A percentile compares a stretch with the other conserved stretches of the same genome.
phyloP scores from a whole-genome alignment of 352 stramenopile species.

The Pythium apleroticum region DNA sequence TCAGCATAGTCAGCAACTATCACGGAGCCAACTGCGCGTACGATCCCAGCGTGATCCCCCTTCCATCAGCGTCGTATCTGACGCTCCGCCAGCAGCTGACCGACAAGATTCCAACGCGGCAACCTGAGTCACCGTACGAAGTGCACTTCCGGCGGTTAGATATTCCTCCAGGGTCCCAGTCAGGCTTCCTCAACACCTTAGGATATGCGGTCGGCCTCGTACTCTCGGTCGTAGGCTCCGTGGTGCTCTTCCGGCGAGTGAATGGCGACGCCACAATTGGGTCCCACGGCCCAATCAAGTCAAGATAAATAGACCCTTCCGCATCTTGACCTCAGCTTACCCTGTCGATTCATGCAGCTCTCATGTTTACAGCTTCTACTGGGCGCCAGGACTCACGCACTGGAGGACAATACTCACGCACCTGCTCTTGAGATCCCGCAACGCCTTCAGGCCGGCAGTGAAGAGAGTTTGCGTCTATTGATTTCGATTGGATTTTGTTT shows the following conservation, averaged over 20 bases:
- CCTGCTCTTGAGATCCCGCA: no score
- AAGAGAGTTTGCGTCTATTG: not conserved
- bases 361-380: not conserved
- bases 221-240: slow-evolving; percentile 44
- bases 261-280: slow-evolving; percentile 27
- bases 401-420: not conserved
- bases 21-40: slow-evolving; percentile 59
- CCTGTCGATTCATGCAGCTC: no score
- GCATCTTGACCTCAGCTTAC: no score
- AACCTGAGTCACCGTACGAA: slow-evolving; percentile 21
- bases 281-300: slow-evolving; percentile 27
- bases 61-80: slow-evolving; percentile 11
- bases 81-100: slow-evolving; percentile 29
- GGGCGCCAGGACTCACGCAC: no score
- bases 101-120: not conserved
- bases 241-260: slow-evolving; percentile 63
- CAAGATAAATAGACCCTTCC: slow-evolving; percentile 5
- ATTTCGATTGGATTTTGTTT: slow-evolving; percentile 9
- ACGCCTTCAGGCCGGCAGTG: no score
- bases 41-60: slow-evolving; percentile 49
- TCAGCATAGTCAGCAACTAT: slow-evolving; percentile 74
- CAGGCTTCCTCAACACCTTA: slow-evolving; percentile 9
- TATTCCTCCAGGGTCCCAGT: not conserved
- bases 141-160: slow-evolving; percentile 25
- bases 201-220: slow-evolving; percentile 39